A percentile compares a stretch with the other conserved stretches of the same genome.
Conservation (phyloP, 1,139 yeast genomes). For the Yamadazyma sp. region DNA sequence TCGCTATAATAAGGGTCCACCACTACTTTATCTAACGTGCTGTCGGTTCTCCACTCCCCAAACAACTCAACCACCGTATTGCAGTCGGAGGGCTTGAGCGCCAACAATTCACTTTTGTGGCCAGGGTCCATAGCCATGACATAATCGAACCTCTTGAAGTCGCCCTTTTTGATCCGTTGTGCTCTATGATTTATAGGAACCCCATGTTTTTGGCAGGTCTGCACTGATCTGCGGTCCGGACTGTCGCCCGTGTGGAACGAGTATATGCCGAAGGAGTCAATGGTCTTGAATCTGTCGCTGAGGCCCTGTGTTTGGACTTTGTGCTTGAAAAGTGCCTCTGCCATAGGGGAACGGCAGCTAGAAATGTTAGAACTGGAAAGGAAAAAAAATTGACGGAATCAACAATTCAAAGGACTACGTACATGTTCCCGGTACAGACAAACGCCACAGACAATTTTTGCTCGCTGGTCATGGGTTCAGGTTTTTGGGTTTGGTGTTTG, state of each 20-base stretch:
- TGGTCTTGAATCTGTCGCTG: conserved; percentile 39
- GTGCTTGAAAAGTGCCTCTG: conserved; percentile 85
- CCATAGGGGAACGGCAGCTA: conserved; percentile 96
- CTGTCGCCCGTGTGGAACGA: conserved; percentile 80
- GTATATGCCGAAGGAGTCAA: conserved; percentile 89
- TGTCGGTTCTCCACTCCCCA: conserved; percentile 71
- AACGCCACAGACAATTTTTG: conserved; percentile 66
- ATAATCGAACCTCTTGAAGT: conserved; percentile 75
- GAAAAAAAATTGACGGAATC: too few relatives aligned
- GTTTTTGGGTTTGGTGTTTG: too few relatives aligned
- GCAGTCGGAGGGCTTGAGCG: conserved; percentile 56
- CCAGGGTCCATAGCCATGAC: conserved; percentile 82
- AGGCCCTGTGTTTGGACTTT: conserved; percentile 54
- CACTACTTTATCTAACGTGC: conserved; percentile 54
- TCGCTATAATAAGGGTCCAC: conserved; percentile 96
- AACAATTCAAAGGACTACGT: conserved; percentile 27
- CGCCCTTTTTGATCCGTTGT: conserved; percentile 60
- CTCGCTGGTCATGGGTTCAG: neutral
- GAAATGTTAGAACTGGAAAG: too few relatives aligned
- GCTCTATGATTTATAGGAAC: conserved; percentile 77
- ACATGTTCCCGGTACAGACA: conserved; percentile 91
- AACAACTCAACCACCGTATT: conserved; percentile 59
- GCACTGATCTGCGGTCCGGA: conserved; percentile 75
- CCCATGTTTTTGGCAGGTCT: conserved; percentile 68
- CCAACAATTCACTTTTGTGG: conserved; percentile 59